phyloP scores from a whole-genome alignment of 2,329 filamentous ascomycete genomes.

The Ophiostoma himal-ulmi region DNA sequence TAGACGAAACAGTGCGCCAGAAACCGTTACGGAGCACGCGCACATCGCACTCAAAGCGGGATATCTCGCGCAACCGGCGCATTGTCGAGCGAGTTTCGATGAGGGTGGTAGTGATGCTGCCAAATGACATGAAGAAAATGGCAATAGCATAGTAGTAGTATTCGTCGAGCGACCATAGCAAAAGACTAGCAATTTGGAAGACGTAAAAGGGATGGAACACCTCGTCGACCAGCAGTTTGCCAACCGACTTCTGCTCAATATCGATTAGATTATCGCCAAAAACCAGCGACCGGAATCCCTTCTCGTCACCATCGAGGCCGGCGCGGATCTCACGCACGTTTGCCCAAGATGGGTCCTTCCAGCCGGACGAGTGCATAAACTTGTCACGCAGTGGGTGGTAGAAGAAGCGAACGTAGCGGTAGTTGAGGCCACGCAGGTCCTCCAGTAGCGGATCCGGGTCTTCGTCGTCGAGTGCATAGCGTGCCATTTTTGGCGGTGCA shows the following conservation, averaged over 20 bases:
- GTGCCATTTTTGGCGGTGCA: constrained; percentile 48
- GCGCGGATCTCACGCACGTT: constrained; percentile 60
- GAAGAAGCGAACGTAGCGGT: constrained; percentile 89
- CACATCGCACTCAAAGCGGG: constrained; percentile 90
- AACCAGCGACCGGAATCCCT: constrained; percentile 71
- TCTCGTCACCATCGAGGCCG: constrained; percentile 80
- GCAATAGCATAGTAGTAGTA: constrained; percentile 97
- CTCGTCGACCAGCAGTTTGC: constrained; percentile 83
- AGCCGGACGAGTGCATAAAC: constrained; percentile 78
- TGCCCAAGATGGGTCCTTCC: constrained; percentile 91
- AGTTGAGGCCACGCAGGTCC: constrained; percentile 73
- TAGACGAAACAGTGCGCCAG: constrained; percentile 82
- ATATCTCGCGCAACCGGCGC: constrained; percentile 83
- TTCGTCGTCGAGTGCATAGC: constrained; percentile 20
- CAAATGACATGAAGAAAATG: constrained; percentile 90
- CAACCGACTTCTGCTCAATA: constrained; percentile 80
- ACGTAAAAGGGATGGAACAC: constrained; percentile 97
- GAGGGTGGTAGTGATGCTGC: constrained; percentile 84
- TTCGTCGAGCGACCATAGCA: constrained; percentile 90
- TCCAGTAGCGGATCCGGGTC: constrained; percentile 74
- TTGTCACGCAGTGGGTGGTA: constrained; percentile 86
- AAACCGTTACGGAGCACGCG: constrained; percentile 91
- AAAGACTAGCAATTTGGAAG: constrained; percentile 89
- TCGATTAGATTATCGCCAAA: constrained; percentile 90
- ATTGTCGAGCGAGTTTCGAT: constrained; percentile 91